Base-by-base conservation (phyloP, 2,329 filamentous ascomycete species). In the Dactylellina haptotyla region DNA sequence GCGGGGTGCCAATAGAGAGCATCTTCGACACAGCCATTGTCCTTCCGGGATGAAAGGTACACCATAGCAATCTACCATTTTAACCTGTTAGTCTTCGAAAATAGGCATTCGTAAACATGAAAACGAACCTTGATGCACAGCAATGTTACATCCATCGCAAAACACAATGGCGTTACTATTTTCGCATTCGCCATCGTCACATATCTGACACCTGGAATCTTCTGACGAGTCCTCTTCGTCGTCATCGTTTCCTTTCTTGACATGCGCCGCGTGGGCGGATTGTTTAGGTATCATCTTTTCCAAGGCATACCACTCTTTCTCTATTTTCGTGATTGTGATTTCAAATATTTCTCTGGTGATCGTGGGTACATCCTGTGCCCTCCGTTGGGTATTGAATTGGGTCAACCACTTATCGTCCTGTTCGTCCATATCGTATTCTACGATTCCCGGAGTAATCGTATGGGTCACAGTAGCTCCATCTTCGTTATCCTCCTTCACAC, bases 391-490 rank as follows among this genome's bases (percentile, higher is more conserved):
- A 78, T 99, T 99, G 79, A 94, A 88, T 39, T 88, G 87, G 77
- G 95, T 90, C 25, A 99, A 84, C 95, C 95, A 99, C 83, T 93
- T 92, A 77, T 97, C 93, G 80, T 99, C 95, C 79, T 99, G 95
- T 81, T 99, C 95, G 79, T 99, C 95, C 95, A 99, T 99, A 80
- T 99, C 95, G 80, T 99, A 99, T 80, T 99, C 95, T 18, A 99
- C 95, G 65, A 92, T 89, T 10, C 92, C 92, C 39, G 96, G 86
- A 16, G 63, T 69, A 39, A 69, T 50, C 4, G 57, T 54, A 61
- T 75, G 62, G 20, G 70, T 26, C 6, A 37, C 46, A 46, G 39
- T 23, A 48, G 51, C 69, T 37, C 37, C 54, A 9, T 65, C 65
- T 26, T 75, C 72, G 20, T 51, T 58, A 18, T 71, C 65, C 18